phyloP scores from a whole-genome alignment of 2,329 filamentous ascomycete species.

The Zopfia rhizophila region DNA sequence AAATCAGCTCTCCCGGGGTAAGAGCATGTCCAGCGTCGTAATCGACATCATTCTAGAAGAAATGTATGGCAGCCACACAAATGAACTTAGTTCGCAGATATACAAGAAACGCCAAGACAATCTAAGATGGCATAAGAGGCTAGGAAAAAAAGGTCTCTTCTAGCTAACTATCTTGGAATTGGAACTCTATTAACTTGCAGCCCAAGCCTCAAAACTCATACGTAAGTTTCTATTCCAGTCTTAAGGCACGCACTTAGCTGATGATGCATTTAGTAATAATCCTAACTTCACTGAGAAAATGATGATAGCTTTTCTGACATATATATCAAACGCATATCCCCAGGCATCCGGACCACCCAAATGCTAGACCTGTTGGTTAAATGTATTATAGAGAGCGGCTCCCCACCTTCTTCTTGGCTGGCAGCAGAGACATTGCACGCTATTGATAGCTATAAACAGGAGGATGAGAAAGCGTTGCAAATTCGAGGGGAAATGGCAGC shows the following conservation, averaged over 20 bases:
- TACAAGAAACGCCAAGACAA: slow-evolving; percentile 7
- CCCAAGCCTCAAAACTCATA: slow-evolving; percentile 10
- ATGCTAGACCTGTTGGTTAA: slow-evolving; percentile 4
- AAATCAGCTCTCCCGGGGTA: slow-evolving; percentile 7
- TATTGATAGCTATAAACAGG: slow-evolving; percentile 3
- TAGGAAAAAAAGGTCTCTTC: slow-evolving; percentile 12
- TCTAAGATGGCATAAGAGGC: slow-evolving; percentile 11
- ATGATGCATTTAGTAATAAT: slow-evolving; percentile 13
- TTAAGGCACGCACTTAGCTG: slow-evolving; percentile 1
- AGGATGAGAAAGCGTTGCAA: slow-evolving; percentile 6
- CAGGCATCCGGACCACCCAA: slow-evolving; percentile 7
- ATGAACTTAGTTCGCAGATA: slow-evolving; percentile 7
- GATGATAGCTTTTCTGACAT: slow-evolving; percentile 16
- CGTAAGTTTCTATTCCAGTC: slow-evolving; percentile 7
- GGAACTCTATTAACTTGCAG: slow-evolving; percentile 13
- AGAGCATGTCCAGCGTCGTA: slow-evolving; percentile 14
- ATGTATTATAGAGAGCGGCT: slow-evolving; percentile 4
- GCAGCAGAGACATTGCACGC: slow-evolving; percentile 7
- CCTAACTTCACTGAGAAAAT: slow-evolving; percentile 12
- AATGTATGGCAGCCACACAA: slow-evolving; percentile 10
- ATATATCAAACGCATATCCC: slow-evolving; percentile 14
- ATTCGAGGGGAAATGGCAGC: no score
- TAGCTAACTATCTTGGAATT: slow-evolving; percentile 11
- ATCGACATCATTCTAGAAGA: slow-evolving; percentile 12
- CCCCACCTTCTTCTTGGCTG: slow-evolving; percentile 1